These are phyloP conservation scores for Paratinospora sagittata DNA, from an alignment of 164 flowering plant species.

Conservation along the genomic window DNA sequence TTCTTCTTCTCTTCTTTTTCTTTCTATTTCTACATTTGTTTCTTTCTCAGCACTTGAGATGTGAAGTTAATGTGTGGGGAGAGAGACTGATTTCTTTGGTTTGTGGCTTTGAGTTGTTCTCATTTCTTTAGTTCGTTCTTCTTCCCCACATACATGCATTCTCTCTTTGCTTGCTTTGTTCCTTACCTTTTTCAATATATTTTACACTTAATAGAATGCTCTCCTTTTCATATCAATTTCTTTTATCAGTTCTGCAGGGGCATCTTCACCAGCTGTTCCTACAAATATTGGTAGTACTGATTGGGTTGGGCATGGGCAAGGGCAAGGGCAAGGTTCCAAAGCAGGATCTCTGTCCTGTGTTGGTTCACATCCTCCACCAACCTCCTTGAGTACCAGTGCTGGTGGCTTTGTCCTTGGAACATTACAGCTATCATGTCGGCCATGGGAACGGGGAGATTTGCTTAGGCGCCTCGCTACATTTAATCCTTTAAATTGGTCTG, in stretches of 20 bases:
- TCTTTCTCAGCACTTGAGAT: too few species aligned
- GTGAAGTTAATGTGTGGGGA: too few species aligned
- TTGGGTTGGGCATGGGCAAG: constrained; percentile 63
- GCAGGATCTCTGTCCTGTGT: constrained; percentile 59
- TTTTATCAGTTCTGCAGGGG: constrained; percentile 85
- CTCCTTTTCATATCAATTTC: constrained; percentile 2
- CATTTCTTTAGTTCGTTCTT: background rate
- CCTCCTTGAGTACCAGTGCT: constrained; percentile 74
- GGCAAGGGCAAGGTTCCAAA: constrained; percentile 71
- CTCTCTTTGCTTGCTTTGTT: background rate
- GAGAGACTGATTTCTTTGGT: background rate
- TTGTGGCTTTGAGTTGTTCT: background rate
- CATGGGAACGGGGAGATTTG: constrained; percentile 97
- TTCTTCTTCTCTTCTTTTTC: background rate
- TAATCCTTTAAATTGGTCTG: constrained; percentile 83
- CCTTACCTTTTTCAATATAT: background rate
- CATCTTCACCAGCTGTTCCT: constrained; percentile 89
- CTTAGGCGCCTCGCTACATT: constrained; percentile 88
- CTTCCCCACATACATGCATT: background rate
- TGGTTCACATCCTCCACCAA: constrained; percentile 57
- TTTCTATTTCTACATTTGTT: background rate
- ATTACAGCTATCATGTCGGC: constrained; percentile 77
- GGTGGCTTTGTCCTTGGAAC: constrained; percentile 78
- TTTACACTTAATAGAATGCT: background rate
- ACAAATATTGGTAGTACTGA: constrained; percentile 63